Base-by-base conservation (phyloP, 345 rosid genomes). In the Dipteronia dyeriana region DNA sequence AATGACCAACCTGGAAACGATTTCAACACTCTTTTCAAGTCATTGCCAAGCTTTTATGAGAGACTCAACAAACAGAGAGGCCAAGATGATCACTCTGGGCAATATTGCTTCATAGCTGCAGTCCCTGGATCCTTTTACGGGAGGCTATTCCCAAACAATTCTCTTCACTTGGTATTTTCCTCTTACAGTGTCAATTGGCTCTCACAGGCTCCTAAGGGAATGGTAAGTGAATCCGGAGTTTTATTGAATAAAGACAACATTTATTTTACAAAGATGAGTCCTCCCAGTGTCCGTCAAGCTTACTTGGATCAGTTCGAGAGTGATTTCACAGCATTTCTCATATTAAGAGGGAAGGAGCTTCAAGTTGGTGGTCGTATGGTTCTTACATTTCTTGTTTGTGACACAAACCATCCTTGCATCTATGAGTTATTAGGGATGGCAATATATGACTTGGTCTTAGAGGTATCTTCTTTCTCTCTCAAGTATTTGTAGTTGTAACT, bases 21-120 rank as follows among this genome's bases (percentile, higher is more conserved):
- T 23, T 77, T 77, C 75, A 77, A 77, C 47, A 57, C 75, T 8
- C 26, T 70, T 5, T 78, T 78, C 81, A 71, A 51, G 71, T 61
- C 65, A 61, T 29, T 38, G 1, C 65, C 76, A 47, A 38, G 26
- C 69, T 82, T 79, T 7, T 20, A 56, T 3, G 14, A 75, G 60
- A 69, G 45, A 13, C 74, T 75, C n/a, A 19, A 57, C 47, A 62
- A 64, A 26, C 59, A 64, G 12, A 76, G 65, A 62, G 65, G 61
- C 22, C 29, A 26, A 1, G 47, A 17, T 22, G 43, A 39, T 10
- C 10, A 43, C 47, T 51, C 49, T 9, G 29, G 64, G 13, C 64
- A 60, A 11, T 60, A n/a, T n/a, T 26, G 65, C 19, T 61, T 61
- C 65, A 25, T 61, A 25, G 26, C 65, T 7, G 65, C 29, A 61